Base-by-base conservation (phyloP, 2,329 filamentous ascomycete species). In the Talaromyces funiculosus region DNA sequence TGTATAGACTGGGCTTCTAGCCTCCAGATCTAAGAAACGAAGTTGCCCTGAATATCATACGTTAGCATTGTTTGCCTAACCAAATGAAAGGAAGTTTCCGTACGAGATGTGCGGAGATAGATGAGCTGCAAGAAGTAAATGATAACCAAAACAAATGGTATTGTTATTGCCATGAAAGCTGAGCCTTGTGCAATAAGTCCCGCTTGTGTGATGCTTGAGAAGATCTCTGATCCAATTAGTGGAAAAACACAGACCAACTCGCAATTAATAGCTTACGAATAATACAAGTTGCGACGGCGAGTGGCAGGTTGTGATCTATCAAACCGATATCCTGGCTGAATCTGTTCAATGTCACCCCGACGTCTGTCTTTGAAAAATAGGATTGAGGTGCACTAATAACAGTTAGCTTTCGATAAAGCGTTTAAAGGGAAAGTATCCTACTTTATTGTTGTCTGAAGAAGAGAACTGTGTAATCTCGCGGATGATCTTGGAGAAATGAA, bases 1-100 rank as follows among this genome's bases (percentile, higher is more conserved):
- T 16, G 76, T 81, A 72, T 82, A 85, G 0, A 86, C 71, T 0
- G 84, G 84, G 0, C 80, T 80, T 64, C 86, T 86, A 1, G 81
- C 78, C 68, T 87, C 85, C 0, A 88, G 76, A 53, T 87, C 84
- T 7, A 88, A 68, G 22, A 85, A 76, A 51, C 85, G 78, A 9
- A 88, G 68, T 67, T 87, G 85, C 8, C 40, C 40, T 42, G 20
- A 42, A 10, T 22, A 22, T 42, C 20, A 20, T 10, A 20, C 4
- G 12, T 42, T 42, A 42, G 40, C n/a, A 20, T 42, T 42, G 18
- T 40, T 18, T 12, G n/a, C 5, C 16, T 20, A 42, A 42, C 6
- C n/a, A 10, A 18, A 12, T 18, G 18, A 42, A 22, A 22, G 40
- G 20, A 20, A 10, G 10, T 42, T 20, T 22, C 18, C 5, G 9